phyloP scores from a whole-genome alignment of 805 yeast species.

The Yamadazyma laniorum region DNA sequence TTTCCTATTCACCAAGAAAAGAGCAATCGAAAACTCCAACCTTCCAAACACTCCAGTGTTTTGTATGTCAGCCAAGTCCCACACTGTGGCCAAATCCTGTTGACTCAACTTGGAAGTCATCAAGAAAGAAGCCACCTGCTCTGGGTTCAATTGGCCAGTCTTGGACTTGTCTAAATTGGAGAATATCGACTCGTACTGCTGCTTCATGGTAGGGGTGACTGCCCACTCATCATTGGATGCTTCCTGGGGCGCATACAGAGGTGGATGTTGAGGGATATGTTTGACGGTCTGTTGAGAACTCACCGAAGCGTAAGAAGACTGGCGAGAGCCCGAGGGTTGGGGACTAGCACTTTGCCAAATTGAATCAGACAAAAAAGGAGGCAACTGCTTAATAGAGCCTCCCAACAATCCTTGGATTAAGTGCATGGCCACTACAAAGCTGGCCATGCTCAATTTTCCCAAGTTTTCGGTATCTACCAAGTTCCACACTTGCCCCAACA shows the following conservation, averaged over 20 bases:
- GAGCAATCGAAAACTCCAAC: constrained; percentile 87
- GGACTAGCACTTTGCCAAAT: constrained; percentile 37
- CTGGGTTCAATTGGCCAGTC: constrained; percentile 65
- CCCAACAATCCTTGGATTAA: constrained; percentile 78
- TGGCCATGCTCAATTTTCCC: constrained; percentile 71
- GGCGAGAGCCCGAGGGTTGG: constrained; percentile 10
- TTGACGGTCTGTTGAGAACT: constrained; percentile 39
- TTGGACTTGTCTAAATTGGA: constrained; percentile 68
- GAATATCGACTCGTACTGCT: constrained; percentile 78
- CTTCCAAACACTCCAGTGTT: constrained; percentile 79
- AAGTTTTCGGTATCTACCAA: constrained; percentile 73
- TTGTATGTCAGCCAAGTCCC: constrained; percentile 93
- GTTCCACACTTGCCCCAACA: constrained; percentile 85
- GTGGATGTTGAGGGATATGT: constrained; percentile 21
- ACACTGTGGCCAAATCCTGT: constrained; percentile 78
- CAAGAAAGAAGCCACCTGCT: constrained; percentile 83
- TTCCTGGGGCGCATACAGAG: constrained; percentile 9
- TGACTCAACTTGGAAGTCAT: constrained; percentile 85
- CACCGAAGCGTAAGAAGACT: constrained; percentile 34
- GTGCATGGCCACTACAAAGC: constrained; percentile 93
- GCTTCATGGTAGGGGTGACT: constrained; percentile 64
- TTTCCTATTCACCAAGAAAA: constrained; percentile 86
- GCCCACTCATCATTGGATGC: constrained; percentile 52
- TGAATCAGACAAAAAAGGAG: constrained; percentile 40
- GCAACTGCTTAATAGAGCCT: constrained; percentile 59